Evolutionary conservation across 495 filamentous ascomycete genomes (phyloP), one percentile per base, ranked within the genome.

Genomic region (Neurospora sp.): DNA sequence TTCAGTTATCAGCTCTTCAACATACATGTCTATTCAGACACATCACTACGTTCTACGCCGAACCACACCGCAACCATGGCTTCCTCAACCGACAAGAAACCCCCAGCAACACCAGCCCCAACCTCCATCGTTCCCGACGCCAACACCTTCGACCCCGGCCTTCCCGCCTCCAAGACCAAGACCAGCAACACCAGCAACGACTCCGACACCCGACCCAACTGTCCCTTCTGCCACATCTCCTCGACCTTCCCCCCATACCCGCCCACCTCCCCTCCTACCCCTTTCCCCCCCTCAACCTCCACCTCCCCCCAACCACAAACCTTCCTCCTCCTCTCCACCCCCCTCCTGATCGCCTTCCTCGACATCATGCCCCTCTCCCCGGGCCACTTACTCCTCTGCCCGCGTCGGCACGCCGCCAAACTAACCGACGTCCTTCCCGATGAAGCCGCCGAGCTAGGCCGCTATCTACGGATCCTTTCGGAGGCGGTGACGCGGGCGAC

Each of bases 311-410:
- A 79, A 8, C 85, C 87, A 0, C 75, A 84, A 14, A 84, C 91
- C 6, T 91, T 92, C 80, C 77, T 96, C 38, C 83, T 97, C 38
- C 88, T 97, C 69, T 92, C 91, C 2, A 93, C 92, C 0, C 86
- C 87, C 0, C 77, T 88, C 74, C 86, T 94, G 35, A 78, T 97
- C 39, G 94, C 93, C 39, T 97, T 98, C 81, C 85, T 97, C 53
- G 95, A 97, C 82, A 95, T 96, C 74, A 88, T 95, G 87, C 94
- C 94, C 12, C 87, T 97, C 39, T 89, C 91, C 0, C 81, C 79
- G 0, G 94, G 94, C 0, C 94, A 98, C 83, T 78, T 96, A 1
- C 88, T 98, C 0, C 83, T 98, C 27, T 89, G 88, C 38, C 89
- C 92, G 40, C 86, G 94, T 71, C 48, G 77, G 7, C 94, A 98